phyloP scores from a whole-genome alignment of 306 rosid genomes.

The Notholithocarpus densiflorus region DNA sequence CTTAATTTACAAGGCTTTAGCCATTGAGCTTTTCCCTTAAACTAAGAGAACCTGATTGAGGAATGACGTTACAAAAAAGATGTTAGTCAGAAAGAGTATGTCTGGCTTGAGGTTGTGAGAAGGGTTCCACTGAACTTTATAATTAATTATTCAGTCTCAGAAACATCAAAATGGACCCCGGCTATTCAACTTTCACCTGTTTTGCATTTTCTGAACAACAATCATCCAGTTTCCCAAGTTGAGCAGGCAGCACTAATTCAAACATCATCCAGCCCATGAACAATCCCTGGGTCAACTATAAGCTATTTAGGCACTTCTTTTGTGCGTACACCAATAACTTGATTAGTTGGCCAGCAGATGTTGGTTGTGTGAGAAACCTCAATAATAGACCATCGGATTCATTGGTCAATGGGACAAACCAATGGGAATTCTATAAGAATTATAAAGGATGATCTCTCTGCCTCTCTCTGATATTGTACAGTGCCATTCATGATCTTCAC shows the following conservation, averaged over 20 bases:
- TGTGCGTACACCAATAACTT: not conserved
- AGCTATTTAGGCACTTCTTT: not conserved
- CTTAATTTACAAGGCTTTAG: not conserved
- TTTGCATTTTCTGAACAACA: not conserved
- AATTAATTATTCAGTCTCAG: not conserved
- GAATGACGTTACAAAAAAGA: not conserved
- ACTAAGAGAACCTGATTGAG: not conserved
- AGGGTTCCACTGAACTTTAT: not conserved
- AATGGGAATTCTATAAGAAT: constrained; percentile 36
- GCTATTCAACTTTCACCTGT: not conserved
- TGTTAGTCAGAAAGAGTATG: not conserved
- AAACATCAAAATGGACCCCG: not conserved
- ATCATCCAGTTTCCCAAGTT: not conserved
- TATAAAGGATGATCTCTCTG: constrained; percentile 30
- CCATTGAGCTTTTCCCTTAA: not conserved
- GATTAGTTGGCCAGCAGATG: not conserved
- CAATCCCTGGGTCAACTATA: not conserved
- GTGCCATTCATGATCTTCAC: constrained; percentile 48
- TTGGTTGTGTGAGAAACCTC: not conserved
- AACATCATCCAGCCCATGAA: not conserved
- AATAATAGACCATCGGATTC: not conserved
- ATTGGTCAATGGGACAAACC: constrained; percentile 7
- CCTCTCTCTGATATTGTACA: constrained; percentile 41
- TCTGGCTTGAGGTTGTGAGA: not conserved
- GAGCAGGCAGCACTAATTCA: not conserved